Conservation (phyloP, 2,329 filamentous ascomycete genomes). For the Alternaria longipes region DNA sequence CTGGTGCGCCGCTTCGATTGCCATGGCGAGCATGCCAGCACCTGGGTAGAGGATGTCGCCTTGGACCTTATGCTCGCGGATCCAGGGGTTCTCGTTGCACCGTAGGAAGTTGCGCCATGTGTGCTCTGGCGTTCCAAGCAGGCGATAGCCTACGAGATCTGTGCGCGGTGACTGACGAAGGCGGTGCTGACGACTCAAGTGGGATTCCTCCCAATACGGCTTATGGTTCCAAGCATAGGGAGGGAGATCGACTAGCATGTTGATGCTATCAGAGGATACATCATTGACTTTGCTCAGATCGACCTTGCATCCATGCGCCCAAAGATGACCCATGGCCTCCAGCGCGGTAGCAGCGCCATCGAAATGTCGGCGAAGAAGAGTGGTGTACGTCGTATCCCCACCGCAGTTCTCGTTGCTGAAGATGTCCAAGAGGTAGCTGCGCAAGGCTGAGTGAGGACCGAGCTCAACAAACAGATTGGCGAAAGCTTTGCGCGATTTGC, state of each 20-base stretch:
- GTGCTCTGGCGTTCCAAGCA: slow-evolving; percentile 7
- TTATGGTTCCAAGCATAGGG: slow-evolving; percentile 17
- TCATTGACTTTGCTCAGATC: slow-evolving; percentile 8
- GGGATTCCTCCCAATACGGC: slow-evolving; percentile 10
- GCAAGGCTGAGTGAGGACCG: slow-evolving; percentile 16
- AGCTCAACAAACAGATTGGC: slow-evolving; percentile 14
- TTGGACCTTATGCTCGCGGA: slow-evolving; percentile 23
- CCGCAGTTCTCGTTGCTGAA: slow-evolving; percentile 2
- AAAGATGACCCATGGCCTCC: slow-evolving; percentile 12
- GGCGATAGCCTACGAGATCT: slow-evolving; percentile 16
- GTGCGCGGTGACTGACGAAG: slow-evolving; percentile 8
- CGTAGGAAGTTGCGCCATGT: slow-evolving; percentile 21
- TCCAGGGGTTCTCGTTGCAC: slow-evolving; percentile 20
- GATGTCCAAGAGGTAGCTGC: slow-evolving; percentile 10
- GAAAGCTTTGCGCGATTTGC: slow-evolving; percentile 13
- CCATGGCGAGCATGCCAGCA: slow-evolving; percentile 56
- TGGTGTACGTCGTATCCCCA: slow-evolving; percentile 1
- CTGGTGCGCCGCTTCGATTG: slow-evolving; percentile 27
- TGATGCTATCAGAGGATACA: neutral
- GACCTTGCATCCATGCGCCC: slow-evolving; percentile 10
- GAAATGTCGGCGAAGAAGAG: slow-evolving; percentile 5
- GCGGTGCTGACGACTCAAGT: slow-evolving; percentile 10
- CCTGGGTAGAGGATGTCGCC: slow-evolving; percentile 54
- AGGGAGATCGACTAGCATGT: slow-evolving; percentile 8
- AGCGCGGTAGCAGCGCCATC: slow-evolving; percentile 8